Evolutionary conservation across 305 asterid species (phyloP), one percentile per base, ranked within the genome.

Genomic region (Nicotiana rustica): DNA sequence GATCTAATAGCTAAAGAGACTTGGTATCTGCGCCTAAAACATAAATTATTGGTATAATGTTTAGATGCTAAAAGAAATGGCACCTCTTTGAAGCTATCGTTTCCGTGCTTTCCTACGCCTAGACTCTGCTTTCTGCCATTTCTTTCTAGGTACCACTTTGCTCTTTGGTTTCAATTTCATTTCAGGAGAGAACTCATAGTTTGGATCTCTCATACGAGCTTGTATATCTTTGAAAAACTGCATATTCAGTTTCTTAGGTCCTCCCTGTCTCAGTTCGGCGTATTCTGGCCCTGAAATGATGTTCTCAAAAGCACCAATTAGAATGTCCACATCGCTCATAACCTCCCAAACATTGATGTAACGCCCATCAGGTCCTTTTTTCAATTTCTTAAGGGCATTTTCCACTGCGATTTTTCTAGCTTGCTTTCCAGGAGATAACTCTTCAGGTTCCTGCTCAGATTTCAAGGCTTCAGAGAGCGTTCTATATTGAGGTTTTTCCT

Each of bases 271-370:
- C 76, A 96, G 95, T 67, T 96, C 97, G 64, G 93, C 97, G 47
- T 96, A 96, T 52, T 96, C 99, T 5, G 99, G 97, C 10, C 98
- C 98, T 0, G 99, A 96, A 14, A 96, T 87, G 52, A 96, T 96
- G 83, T 93, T 93, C 86, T 96, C 97, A 77, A 94, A 96, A 25
- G 99, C 99, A 44, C 95, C 98, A 25, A 96, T 80, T 29, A 96
- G 87, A 86, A 96, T 82, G 82, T 96, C 99, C 87, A 91, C 55
- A 86, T 94, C 99, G 73, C 97, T 96, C 97, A 94, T 94, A 66
- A 94, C 95, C 90, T 96, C 99, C 99, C 98, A 96, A 70, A 96
- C 99, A 82, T 94, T 96, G 6, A 59, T 84, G 78, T 94, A 96
- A 52, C 99, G 89, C 60, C 99, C 98, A 71, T 96, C 99, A 0